Base-by-base conservation (phyloP, 768 basidiomycete genomes). In the Collybia nuda region DNA sequence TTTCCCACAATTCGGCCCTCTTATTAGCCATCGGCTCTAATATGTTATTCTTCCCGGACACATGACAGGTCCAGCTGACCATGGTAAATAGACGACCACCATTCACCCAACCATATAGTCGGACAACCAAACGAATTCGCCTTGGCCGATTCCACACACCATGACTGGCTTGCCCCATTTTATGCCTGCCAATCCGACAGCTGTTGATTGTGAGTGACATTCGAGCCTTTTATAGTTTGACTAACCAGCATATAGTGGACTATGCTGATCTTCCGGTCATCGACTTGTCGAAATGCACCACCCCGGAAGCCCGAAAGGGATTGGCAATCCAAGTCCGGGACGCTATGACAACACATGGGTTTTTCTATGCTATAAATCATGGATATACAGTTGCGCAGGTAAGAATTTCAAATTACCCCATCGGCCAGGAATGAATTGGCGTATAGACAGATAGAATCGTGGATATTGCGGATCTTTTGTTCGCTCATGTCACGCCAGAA, bases 191-290 rank as follows among this genome's bases (percentile, higher is more conserved):
- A 63, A 65, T 0, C 54, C 57, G 6, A 75, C 72, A 14, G 62
- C 59, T 19, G 62, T 61, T 32, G 38, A 28, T 40, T 60, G 17
- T 49, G 69, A 68, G 41, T 36, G 67, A 61, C 2, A 23, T 17
- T 36, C 14, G 22, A 40, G 18, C 7, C 7, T 17, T 14, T 26
- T 17, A 37, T 6, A 6, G 8, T 9, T 37, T 2, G 15, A 6
- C 18, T 48, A 5, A 41, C 2, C 17, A 35, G 6, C 32, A 32
- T 32, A 5, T 32, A 67, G 63, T 70, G 46, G 67, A 68, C 48
- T 68, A 59, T 46, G 82, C 77, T 2, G 75, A 81, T 32, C 71
- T 85, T 18, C 68, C 76, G 0, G 68, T 77, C 47, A 73, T 84
- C 44, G 80, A 82, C 52, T 56, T 84, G 9, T 67, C 77, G 4